Conservation (phyloP, 257 asterid species). For the Gentiana macrophylla region DNA sequence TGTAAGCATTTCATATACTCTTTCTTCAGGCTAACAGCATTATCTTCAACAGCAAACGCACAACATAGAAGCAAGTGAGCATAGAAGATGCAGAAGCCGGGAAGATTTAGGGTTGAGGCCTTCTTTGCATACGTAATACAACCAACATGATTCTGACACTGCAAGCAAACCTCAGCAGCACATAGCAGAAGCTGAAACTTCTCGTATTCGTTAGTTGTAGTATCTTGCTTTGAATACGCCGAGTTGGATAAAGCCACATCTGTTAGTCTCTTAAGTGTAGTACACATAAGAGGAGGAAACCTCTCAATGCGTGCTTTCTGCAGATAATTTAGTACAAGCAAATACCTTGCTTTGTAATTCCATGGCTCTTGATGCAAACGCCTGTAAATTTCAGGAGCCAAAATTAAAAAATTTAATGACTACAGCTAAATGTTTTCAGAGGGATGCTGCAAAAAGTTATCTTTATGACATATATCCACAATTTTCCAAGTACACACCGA, state of each 20-base stretch:
- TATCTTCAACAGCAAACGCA: constrained; percentile 59
- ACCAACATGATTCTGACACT: constrained; percentile 43
- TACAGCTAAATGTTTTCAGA: neutral
- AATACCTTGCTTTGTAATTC: constrained; percentile 63
- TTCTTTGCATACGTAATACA: constrained; percentile 48
- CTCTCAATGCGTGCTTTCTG: constrained; percentile 72
- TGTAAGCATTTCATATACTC: constrained; percentile 70
- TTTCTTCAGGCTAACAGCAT: constrained; percentile 29
- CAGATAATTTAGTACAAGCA: constrained; percentile 58
- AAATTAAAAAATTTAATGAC: neutral
- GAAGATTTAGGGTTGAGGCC: constrained; percentile 48
- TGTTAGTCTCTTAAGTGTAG: constrained; percentile 47
- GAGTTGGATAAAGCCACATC: constrained; percentile 46
- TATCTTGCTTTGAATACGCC: constrained; percentile 19
- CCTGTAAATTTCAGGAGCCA: constrained; percentile 32
- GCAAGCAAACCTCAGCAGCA: constrained; percentile 81
- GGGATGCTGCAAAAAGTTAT: neutral
- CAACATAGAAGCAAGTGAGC: constrained; percentile 86
- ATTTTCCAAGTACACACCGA: neutral
- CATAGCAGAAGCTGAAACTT: constrained; percentile 73
- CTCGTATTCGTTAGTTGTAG: constrained; percentile 29
- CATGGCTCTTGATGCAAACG: constrained; percentile 87
- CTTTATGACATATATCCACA: neutral
- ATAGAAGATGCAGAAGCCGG: constrained; percentile 46
- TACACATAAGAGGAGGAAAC: constrained; percentile 54